These are phyloP conservation scores for Irpex sp. DNA, from an alignment of 1,284 basidiomycete genomes.

Conservation along the genomic window DNA sequence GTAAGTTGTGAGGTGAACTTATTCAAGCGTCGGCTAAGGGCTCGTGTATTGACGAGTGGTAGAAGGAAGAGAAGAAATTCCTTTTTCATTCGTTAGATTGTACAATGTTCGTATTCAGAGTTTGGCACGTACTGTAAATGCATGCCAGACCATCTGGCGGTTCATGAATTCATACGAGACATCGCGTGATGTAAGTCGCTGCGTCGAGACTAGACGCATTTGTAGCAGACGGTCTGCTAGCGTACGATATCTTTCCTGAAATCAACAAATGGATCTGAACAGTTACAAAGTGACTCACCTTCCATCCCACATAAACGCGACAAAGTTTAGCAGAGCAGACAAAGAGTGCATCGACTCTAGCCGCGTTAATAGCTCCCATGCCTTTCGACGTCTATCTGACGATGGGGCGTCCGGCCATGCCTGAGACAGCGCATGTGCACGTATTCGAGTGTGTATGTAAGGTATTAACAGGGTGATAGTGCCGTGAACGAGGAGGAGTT, in stretches of 20 bases:
- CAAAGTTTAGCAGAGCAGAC: slow-evolving; percentile 80
- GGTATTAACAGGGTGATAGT: slow-evolving; percentile 82
- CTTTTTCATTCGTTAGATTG: slow-evolving; percentile 48
- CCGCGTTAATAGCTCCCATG: slow-evolving; percentile 80
- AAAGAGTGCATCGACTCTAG: slow-evolving; percentile 75
- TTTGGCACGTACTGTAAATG: slow-evolving; percentile 84
- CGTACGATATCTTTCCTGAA: slow-evolving; percentile 86
- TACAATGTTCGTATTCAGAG: slow-evolving; percentile 3
- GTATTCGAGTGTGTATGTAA: slow-evolving; percentile 82
- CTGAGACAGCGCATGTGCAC: slow-evolving; percentile 80
- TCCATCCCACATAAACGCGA: slow-evolving; percentile 90
- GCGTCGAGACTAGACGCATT: slow-evolving; percentile 84
- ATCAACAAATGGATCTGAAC: background rate
- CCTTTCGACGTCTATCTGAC: slow-evolving; percentile 76
- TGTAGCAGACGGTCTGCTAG: slow-evolving; percentile 86
- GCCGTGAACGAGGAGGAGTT: slow-evolving; percentile 75
- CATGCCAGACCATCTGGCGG: slow-evolving; percentile 99
- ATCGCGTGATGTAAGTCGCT: slow-evolving; percentile 79
- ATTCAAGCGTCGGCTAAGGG: slow-evolving; percentile 66
- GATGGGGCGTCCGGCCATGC: slow-evolving; percentile 93
- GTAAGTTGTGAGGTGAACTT: slow-evolving; percentile 41
- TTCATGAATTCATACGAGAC: slow-evolving; percentile 99
- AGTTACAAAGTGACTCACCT: slow-evolving; percentile 55
- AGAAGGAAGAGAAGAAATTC: slow-evolving; percentile 96
- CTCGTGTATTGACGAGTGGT: slow-evolving; percentile 83